Base-by-base conservation (phyloP, 768 basidiomycete species). In the Tremella fuciformis region DNA sequence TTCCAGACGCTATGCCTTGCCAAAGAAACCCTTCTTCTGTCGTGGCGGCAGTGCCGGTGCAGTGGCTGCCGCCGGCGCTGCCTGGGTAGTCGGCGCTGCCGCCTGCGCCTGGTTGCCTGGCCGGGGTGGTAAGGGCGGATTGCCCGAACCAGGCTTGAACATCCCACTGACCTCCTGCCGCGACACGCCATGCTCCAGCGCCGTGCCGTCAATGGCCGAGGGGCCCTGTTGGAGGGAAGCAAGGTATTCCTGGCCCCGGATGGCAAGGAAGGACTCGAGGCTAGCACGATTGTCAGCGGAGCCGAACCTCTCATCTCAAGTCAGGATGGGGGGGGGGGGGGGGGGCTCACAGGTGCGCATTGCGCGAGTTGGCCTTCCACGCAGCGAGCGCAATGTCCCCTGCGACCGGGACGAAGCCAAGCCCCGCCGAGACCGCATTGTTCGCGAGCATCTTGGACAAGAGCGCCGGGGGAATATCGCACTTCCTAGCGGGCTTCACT, bases 301-400 rank as follows among this genome's bases (percentile, higher is more conserved):
- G n/a, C n/a, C n/a, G n/a, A n/a, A n/a, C n/a, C n/a, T n/a, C n/a
- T n/a, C n/a, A n/a, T n/a, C n/a, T n/a, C n/a, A n/a, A n/a, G n/a
- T n/a, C n/a, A n/a, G n/a, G n/a, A 47, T 11, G 46, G 46, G 46
- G 18, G 18, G 46, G n/a, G n/a, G n/a, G 29, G 38, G 8, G 51
- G 48, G 48, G 15, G 48, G 19, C 75, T 54, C 34, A 75, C 49
- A 96, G 78, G 4, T 83, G 83, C 11, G 90, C 92, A 68, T 97
- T 96, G 60, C 93, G 82, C 15, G 86, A 88, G 76, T 97, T 97
- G 18, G 91, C 85, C 73, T 91, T 93, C 81, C 80, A 94, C 2
- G 83, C 76, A 1, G 88, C 90, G 37, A 92, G 77, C 1, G 85
- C 69, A 24, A 96, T 65, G 76, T 92, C 89, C 2, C 92, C 92